These are phyloP conservation scores for Guillardia theta DNA, from an alignment of 78 protist species.

Conservation along the genomic window DNA sequence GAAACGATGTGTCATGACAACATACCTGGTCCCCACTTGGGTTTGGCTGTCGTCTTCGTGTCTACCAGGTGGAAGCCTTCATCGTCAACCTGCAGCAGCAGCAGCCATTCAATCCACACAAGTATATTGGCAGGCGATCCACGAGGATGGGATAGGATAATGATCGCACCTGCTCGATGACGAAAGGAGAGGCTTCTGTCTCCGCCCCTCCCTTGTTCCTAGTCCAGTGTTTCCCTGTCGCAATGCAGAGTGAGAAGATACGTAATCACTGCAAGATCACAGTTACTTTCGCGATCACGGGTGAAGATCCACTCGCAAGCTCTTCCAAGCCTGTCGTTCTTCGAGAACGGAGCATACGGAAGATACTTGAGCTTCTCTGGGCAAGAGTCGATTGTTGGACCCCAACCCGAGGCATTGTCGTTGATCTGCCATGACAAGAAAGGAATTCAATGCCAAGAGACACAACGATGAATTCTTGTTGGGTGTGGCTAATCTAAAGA, in stretches of 20 bases:
- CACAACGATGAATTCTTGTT: too few species aligned
- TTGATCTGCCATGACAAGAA: not conserved
- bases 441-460: too few species aligned
- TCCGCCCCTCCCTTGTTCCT: not conserved
- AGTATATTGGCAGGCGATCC: too few species aligned
- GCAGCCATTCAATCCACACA: not conserved
- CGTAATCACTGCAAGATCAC: not conserved
- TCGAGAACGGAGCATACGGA: constrained; percentile 30
- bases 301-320: constrained; percentile 40
- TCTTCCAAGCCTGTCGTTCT: constrained; percentile 8
- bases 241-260: too few species aligned
- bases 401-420: constrained; percentile 10
- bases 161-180: constrained; percentile 15
- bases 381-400: not conserved
- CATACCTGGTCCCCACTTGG: too few species aligned
- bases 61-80: constrained; percentile 46
- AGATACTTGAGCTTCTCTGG: not conserved
- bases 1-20: too few species aligned
- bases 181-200: not conserved
- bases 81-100: not conserved
- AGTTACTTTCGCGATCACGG: not conserved
- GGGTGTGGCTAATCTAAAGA: too few species aligned
- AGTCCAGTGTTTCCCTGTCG: not conserved
- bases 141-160: too few species aligned
- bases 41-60: constrained; percentile 5